Percentiles rank a stretch among this genome's conserved stretches.
Conservation (phyloP, 495 filamentous ascomycete species). For the Aspergillus hancockii region DNA sequence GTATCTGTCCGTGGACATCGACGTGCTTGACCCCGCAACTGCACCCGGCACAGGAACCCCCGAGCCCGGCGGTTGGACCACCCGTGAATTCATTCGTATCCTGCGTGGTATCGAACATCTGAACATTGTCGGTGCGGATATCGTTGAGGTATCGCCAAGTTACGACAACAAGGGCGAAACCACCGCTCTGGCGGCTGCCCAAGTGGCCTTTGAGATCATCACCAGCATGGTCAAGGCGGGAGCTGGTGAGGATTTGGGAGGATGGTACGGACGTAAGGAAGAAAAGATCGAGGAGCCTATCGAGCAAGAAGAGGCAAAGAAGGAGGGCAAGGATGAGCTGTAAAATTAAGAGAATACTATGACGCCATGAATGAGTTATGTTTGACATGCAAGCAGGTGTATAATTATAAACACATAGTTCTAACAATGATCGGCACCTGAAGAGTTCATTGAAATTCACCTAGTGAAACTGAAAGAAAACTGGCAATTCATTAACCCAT, state of each 20-base stretch:
- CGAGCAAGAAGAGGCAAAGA: constrained; percentile 20
- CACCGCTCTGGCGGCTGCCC: constrained; percentile 80
- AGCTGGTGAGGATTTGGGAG: constrained; percentile 45
- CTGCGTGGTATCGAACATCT: constrained; percentile 67
- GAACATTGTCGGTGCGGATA: constrained; percentile 73
- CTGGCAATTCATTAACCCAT: too few relatives aligned
- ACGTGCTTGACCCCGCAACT: constrained; percentile 70
- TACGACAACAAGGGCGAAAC: constrained; percentile 84
- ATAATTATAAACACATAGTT: constrained; percentile 1
- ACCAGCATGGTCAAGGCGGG: constrained; percentile 76
- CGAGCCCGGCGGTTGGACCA: constrained; percentile 75
- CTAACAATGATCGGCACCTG: background rate
- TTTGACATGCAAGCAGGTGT: constrained; percentile 8
- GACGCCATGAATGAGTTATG: constrained; percentile 16
- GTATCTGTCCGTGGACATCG: constrained; percentile 75
- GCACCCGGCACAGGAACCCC: constrained; percentile 75
- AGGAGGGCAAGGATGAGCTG: constrained; percentile 46
- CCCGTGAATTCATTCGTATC: constrained; percentile 68
- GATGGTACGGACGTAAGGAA: constrained; percentile 45
- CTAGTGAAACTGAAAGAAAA: too few relatives aligned
- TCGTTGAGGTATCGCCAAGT: constrained; percentile 84
- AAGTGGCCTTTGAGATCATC: constrained; percentile 80
- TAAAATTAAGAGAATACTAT: constrained; percentile 25
- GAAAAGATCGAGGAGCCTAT: constrained; percentile 24
- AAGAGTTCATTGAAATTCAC: too few relatives aligned